Evolutionary conservation across 352 stramenopile species (phyloP).

Genomic region (Globisporangium irregulare): DNA sequence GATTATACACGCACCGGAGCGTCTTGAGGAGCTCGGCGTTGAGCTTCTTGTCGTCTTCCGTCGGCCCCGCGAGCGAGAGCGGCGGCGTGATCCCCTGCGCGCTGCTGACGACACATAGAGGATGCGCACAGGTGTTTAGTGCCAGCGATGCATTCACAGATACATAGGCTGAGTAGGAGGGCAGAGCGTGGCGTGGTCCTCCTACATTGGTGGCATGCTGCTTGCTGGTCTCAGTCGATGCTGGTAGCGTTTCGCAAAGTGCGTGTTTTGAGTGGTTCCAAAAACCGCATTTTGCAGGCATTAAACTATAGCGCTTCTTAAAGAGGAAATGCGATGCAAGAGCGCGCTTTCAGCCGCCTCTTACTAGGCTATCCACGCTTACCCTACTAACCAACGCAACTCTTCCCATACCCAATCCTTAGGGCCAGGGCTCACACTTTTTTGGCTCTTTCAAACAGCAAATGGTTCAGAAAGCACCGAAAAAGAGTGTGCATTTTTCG

Average conservation of each 20-base stretch:
- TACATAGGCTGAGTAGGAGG: background rate
- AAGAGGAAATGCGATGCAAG: background rate
- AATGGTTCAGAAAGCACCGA: too few species aligned
- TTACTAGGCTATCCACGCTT: too few species aligned
- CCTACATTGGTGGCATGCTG: conserved; percentile 2
- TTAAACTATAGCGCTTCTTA: background rate
- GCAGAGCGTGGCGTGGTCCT: background rate
- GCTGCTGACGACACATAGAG: background rate
- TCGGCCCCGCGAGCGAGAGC: conserved; percentile 67
- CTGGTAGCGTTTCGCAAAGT: background rate
- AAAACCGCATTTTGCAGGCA: background rate
- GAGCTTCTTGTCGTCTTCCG: conserved; percentile 60
- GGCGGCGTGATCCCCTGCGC: conserved; percentile 34
- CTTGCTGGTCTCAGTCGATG: background rate
- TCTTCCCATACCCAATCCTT: too few species aligned
- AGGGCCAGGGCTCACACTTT: too few species aligned
- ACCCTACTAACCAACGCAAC: too few species aligned
- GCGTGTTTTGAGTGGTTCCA: background rate
- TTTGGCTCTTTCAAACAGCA: too few species aligned
- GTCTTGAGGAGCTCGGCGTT: conserved; percentile 66
- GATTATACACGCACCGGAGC: conserved; percentile 33
- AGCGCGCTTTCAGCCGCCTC: background rate
- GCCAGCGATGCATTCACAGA: background rate
- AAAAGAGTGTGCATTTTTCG: too few species aligned
- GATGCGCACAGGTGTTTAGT: background rate